Percentiles rank a stretch among this genome's conserved stretches.
Conservation (phyloP, 805 yeast species). For the Ogataea saltuana region DNA sequence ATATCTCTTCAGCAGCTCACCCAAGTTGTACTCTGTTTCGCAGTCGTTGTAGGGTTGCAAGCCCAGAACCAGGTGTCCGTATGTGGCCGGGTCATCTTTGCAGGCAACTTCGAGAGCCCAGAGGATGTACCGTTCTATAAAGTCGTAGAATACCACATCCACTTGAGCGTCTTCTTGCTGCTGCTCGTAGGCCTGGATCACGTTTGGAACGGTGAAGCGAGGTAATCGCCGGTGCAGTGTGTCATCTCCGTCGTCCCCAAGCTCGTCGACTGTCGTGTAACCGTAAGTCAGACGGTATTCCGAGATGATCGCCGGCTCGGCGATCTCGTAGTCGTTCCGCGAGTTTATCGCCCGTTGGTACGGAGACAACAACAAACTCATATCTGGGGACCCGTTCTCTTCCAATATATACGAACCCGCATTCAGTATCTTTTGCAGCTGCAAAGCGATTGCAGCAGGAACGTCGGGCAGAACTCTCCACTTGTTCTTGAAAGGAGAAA, state of each 20-base stretch:
- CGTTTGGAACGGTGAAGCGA: constrained; percentile 72
- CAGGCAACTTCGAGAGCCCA: constrained; percentile 30
- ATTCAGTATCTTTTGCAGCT: constrained; percentile 59
- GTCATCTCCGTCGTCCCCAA: constrained; percentile 88
- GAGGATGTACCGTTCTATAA: constrained; percentile 46
- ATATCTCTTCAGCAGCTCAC: constrained; percentile 45
- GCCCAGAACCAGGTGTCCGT: constrained; percentile 14
- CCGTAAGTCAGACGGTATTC: constrained; percentile 51
- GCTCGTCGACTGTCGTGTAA: constrained; percentile 79
- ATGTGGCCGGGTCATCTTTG: constrained; percentile 13
- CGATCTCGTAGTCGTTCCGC: background rate
- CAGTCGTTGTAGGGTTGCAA: constrained; percentile 34
- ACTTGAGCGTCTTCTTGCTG: constrained; percentile 37
- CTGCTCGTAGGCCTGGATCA: constrained; percentile 55
- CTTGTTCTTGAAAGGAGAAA: constrained; percentile 79
- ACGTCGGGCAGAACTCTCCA: constrained; percentile 69
- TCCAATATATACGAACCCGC: constrained; percentile 42
- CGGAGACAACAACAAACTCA: constrained; percentile 23
- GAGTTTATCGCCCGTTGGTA: constrained; percentile 27
- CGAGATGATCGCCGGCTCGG: background rate
- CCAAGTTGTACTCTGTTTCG: constrained; percentile 42
- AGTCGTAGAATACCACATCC: constrained; percentile 79
- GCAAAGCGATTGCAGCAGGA: constrained; percentile 57
- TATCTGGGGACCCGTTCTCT: constrained; percentile 7
- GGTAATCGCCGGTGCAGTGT: constrained; percentile 61